Evolutionary conservation across 345 rosid species (phyloP).

Genomic region (Raphanus raphanistrum): DNA sequence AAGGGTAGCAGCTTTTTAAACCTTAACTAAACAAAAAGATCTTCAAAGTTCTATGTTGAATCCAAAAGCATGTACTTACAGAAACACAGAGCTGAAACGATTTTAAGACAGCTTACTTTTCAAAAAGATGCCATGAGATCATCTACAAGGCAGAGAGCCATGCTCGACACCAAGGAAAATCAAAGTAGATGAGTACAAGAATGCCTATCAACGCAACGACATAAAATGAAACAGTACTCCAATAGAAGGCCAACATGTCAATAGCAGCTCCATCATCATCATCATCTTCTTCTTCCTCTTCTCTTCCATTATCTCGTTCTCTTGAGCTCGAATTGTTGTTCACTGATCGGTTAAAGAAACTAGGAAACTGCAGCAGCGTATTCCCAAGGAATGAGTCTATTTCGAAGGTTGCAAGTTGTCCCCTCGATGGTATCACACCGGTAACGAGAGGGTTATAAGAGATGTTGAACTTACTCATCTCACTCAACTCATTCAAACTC

Average conservation of each 20-base stretch:
- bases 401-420: not conserved
- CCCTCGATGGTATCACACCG: not conserved
- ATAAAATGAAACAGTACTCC: not conserved
- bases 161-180: not conserved
- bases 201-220: not conserved
- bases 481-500: constrained; percentile 56
- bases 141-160: not conserved
- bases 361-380: not conserved
- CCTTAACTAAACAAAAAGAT: no score
- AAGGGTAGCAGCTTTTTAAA: no score
- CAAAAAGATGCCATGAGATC: not conserved
- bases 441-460: constrained; percentile 60
- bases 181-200: not conserved
- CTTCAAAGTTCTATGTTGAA: not conserved
- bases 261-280: not conserved
- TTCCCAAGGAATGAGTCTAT: not conserved
- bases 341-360: not conserved
- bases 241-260: not conserved
- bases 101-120: no score
- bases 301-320: not conserved
- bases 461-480: constrained; percentile 78
- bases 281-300: not conserved
- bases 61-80: not conserved
- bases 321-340: not conserved
- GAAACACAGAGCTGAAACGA: not conserved